Percentiles rank a stretch among this genome's conserved stretches.
These are phyloP conservation scores for Talaromyces rugulosus DNA, from an alignment of 2,329 filamentous ascomycete species.

Conservation along the genomic window DNA sequence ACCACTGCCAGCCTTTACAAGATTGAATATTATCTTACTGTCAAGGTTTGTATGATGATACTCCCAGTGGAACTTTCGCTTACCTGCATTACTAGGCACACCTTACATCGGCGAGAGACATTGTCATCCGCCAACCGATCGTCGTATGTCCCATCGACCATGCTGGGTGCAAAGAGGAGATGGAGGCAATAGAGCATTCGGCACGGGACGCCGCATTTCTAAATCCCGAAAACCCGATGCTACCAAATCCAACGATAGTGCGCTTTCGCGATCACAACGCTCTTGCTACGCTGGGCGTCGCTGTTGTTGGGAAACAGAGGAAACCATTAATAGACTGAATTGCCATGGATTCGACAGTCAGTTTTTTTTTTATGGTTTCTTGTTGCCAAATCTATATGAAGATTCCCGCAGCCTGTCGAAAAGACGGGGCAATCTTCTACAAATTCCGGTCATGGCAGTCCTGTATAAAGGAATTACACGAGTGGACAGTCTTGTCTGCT, in stretches of 20 bases:
- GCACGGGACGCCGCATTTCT: slow-evolving; percentile 88
- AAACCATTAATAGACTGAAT: slow-evolving; percentile 63
- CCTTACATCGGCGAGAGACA: slow-evolving; percentile 82
- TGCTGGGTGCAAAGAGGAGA: slow-evolving; percentile 93
- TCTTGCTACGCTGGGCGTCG: slow-evolving; percentile 56
- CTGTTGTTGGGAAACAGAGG: slow-evolving; percentile 58
- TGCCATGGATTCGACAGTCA: background rate
- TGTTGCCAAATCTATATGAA: background rate
- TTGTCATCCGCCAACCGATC: slow-evolving; percentile 83
- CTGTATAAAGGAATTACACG: background rate
- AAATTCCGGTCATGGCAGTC: background rate
- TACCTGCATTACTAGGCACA: slow-evolving; percentile 60
- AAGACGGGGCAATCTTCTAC: background rate
- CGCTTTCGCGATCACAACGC: slow-evolving; percentile 68
- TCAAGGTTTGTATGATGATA: slow-evolving; percentile 63
- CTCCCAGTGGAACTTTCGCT: slow-evolving; percentile 8
- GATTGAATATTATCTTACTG: slow-evolving; percentile 92
- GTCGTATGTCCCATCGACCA: slow-evolving; percentile 95
- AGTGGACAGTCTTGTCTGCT: background rate
- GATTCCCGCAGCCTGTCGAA: background rate
- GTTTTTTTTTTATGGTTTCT: background rate
- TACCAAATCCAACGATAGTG: slow-evolving; percentile 82
- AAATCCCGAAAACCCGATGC: slow-evolving; percentile 83
- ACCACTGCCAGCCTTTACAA: slow-evolving; percentile 94
- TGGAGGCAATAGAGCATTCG: slow-evolving; percentile 95